Percentiles rank a stretch among this genome's conserved stretches.
These are phyloP conservation scores for Microdochium trichocladiopsis DNA, from an alignment of 2,329 filamentous ascomycete species.

Conservation along the genomic window DNA sequence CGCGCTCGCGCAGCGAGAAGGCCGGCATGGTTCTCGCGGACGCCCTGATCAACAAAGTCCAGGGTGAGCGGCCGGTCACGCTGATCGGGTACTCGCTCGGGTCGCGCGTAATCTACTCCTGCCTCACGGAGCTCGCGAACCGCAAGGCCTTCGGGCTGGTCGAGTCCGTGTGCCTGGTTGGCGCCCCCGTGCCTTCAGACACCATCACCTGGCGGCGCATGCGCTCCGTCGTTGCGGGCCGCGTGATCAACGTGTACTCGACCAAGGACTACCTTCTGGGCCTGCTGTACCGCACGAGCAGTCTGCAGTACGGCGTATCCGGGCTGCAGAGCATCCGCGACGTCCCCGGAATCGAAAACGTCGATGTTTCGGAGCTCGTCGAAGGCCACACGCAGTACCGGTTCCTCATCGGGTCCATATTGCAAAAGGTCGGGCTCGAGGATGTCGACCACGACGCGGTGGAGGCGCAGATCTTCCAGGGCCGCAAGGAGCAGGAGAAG, in stretches of 20 bases:
- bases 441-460: constrained; percentile 46
- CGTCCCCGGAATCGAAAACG: constrained; percentile 60
- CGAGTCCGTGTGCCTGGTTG: constrained; percentile 78
- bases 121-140: constrained; percentile 68
- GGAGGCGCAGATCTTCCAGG: constrained; percentile 17
- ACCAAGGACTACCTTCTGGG: constrained; percentile 82
- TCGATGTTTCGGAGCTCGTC: constrained; percentile 60
- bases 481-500: constrained; percentile 15
- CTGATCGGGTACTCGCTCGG: constrained; percentile 78
- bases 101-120: constrained; percentile 75
- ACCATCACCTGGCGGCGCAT: constrained; percentile 69
- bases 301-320: constrained; percentile 76
- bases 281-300: constrained; percentile 80
- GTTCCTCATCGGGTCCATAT: constrained; percentile 57
- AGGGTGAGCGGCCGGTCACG: constrained; percentile 76
- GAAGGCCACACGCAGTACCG: constrained; percentile 68
- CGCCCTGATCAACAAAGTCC: constrained; percentile 73
- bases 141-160: constrained; percentile 76
- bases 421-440: constrained; percentile 63
- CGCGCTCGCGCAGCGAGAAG: constrained; percentile 73
- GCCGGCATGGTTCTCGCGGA: constrained; percentile 66
- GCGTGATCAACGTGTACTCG: constrained; percentile 83
- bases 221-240: constrained; percentile 71
- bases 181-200: constrained; percentile 68
- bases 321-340: constrained; percentile 69